Conservation (phyloP, 805 yeast genomes). For the Teunomyces tritomae region DNA sequence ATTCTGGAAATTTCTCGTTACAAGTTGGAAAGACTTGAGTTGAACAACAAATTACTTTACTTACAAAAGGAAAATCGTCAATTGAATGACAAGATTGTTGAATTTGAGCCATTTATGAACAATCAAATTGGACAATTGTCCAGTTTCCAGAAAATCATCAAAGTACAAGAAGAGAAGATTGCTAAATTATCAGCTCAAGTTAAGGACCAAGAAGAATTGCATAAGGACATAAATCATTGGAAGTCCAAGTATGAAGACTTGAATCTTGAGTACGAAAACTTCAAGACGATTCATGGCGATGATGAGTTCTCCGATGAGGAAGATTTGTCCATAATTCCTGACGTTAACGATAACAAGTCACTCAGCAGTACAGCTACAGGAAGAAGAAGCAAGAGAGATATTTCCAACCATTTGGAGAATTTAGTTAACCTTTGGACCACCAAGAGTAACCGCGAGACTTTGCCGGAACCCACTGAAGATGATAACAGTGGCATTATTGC, state of each 20-base stretch:
- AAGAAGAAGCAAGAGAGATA: constrained; percentile 24
- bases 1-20: constrained; percentile 34
- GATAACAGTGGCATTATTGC: constrained; percentile 26
- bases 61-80: constrained; percentile 45
- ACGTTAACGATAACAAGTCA: constrained; percentile 19
- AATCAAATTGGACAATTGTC: constrained; percentile 52
- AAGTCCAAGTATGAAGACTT: constrained; percentile 45
- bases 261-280: constrained; percentile 41
- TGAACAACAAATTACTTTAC: constrained; percentile 43
- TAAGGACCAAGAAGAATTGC: constrained; percentile 41
- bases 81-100: constrained; percentile 39
- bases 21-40: constrained; percentile 43
- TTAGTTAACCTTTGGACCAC: constrained; percentile 35
- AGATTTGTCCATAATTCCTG: constrained; percentile 11
- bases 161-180: constrained; percentile 49
- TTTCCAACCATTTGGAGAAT: constrained; percentile 34
- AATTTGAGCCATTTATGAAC: constrained; percentile 52
- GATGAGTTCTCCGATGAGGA: constrained; percentile 30
- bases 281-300: constrained; percentile 34
- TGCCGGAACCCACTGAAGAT: constrained; percentile 8
- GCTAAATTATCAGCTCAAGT: constrained; percentile 39
- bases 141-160: constrained; percentile 52
- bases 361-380: constrained; percentile 19
- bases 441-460: constrained; percentile 7
- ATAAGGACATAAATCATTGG: constrained; percentile 47